Conservation (phyloP, 805 yeast species). For the Candida tallmaniae region DNA sequence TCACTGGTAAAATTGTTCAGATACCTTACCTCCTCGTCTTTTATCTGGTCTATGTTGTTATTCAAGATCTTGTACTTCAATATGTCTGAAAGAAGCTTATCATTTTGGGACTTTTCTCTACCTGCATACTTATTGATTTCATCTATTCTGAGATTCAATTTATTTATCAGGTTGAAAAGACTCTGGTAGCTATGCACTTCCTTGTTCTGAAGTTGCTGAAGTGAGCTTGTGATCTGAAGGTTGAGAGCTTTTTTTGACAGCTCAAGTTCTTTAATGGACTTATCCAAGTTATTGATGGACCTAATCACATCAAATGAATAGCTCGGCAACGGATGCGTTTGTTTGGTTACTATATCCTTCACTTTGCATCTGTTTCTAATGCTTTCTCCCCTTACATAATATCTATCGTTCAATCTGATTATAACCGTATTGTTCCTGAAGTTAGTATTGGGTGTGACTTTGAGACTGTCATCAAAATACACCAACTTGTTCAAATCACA, state of each 20-base stretch:
- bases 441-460: constrained; percentile 12
- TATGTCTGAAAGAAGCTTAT: constrained; percentile 19
- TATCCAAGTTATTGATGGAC: constrained; percentile 19
- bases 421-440: constrained; percentile 19
- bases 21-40: constrained; percentile 10
- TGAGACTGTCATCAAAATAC: constrained; percentile 7
- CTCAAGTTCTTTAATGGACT: constrained; percentile 26
- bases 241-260: constrained; percentile 19
- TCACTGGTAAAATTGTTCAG: constrained; percentile 14
- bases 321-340: constrained; percentile 9
- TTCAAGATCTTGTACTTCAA: constrained; percentile 18
- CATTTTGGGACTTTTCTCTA: constrained; percentile 21
- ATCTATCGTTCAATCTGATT: constrained; percentile 16
- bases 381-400: constrained; percentile 15
- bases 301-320: constrained; percentile 30
- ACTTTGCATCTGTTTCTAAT: constrained; percentile 1
- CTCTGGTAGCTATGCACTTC: constrained; percentile 2
- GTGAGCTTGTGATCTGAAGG: constrained; percentile 1
- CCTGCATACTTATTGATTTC: constrained; percentile 14
- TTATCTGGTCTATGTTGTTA: constrained; percentile 14
- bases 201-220: background rate
- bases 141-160: constrained; percentile 2
- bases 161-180: constrained; percentile 4
- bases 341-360: background rate
- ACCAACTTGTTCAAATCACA: constrained; percentile 16